These are phyloP conservation scores for Neurospora sp. DNA, from an alignment of 495 filamentous ascomycete species.

Conservation along the genomic window DNA sequence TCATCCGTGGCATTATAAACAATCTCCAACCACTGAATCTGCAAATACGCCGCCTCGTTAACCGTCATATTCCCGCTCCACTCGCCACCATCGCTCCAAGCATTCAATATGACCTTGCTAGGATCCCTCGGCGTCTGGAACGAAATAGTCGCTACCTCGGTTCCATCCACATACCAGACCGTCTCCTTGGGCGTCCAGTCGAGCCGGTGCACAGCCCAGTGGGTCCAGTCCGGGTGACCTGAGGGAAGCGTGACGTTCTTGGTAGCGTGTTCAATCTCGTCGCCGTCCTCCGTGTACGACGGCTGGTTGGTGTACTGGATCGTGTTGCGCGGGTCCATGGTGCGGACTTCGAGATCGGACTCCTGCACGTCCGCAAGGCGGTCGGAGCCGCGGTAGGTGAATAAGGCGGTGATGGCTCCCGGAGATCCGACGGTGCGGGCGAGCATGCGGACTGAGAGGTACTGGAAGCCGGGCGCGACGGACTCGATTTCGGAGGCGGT, in stretches of 20 bases:
- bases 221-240: constrained; percentile 41
- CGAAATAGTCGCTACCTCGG: constrained; percentile 44
- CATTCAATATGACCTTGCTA: constrained; percentile 55
- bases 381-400: constrained; percentile 44
- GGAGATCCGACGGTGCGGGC: constrained; percentile 40
- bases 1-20: constrained; percentile 49
- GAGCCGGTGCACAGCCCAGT: constrained; percentile 61
- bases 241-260: constrained; percentile 36
- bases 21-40: constrained; percentile 67
- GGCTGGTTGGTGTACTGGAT: constrained; percentile 73
- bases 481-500: constrained; percentile 58
- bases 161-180: constrained; percentile 59
- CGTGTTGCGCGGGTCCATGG: constrained; percentile 41
- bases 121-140: constrained; percentile 52
- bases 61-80: constrained; percentile 67
- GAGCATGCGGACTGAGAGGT: constrained; percentile 52
- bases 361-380: constrained; percentile 46
- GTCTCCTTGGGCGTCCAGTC: constrained; percentile 56
- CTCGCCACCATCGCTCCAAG: constrained; percentile 65
- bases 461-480: constrained; percentile 41
- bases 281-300: constrained; percentile 32
- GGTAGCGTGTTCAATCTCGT: constrained; percentile 34
- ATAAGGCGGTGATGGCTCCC: constrained; percentile 61
- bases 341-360: constrained; percentile 69
- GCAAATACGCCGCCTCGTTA: constrained; percentile 49